Base-by-base conservation (phyloP, 306 rosid genomes). In the Ceratonia siliqua region DNA sequence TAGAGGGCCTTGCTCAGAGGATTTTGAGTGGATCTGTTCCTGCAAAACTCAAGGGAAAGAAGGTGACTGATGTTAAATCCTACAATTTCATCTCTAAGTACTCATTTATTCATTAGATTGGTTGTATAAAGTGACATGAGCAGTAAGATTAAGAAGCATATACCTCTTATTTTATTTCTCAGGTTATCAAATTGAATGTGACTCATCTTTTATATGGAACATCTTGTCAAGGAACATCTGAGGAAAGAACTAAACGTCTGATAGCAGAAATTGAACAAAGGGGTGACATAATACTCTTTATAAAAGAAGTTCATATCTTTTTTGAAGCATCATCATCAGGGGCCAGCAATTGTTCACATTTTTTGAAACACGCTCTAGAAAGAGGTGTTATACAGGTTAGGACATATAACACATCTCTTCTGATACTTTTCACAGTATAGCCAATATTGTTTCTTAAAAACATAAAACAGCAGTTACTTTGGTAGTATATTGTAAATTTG, bases 1-100 rank as follows among this genome's bases (percentile, higher is more conserved):
- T 90, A 14, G 94, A 87, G 64, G 94, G 91, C 21, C 89, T 87
- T 78, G 91, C 89, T 39, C 89, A 89, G 68, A 82, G 91, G 59
- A 87, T 89, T 78, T 48, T 88, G 20, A 85, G 18, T 67, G 89
- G 89, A 69, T 87, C 85, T 83, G 88, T 85, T 72, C 91, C 89
- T 46, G 87, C 81, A 83, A 87, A 85, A 46, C 82, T 89, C 13
- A 88, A 83, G 78, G 94, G 89, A 39, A 86, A 89, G 77, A 86
- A 89, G 89, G 94, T 89, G 59, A 36, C 52, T 67, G 2, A 8
- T 55, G n/a, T 43, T 54, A 21, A 8, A 56, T 11, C 11, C 45
- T 53, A 57, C 6, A 12, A 15, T 48, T 50, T 27, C 13, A 21
- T 56, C 24, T 17, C 5, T 33, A 15, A 18, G 45, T 8, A 25